Percentiles rank a stretch among this genome's conserved stretches.
Evolutionary conservation across 768 basidiomycete genomes (phyloP).

Genomic region (Cystofilobasidium capitatum): DNA sequence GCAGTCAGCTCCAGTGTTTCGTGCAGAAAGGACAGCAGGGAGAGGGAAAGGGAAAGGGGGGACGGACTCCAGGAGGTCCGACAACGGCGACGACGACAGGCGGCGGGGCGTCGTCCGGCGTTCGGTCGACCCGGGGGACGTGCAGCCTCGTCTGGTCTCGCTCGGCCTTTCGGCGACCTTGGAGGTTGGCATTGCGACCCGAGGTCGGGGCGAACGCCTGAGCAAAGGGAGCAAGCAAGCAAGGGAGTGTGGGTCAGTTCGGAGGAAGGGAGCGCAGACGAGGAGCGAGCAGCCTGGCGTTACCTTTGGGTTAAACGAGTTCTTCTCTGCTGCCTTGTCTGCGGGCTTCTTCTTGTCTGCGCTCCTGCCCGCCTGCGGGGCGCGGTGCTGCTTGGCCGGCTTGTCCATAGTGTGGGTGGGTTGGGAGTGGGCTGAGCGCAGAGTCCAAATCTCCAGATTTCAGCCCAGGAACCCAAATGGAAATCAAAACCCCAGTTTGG

Average conservation of each 20-base stretch:
- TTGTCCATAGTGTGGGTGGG: conserved; percentile 48
- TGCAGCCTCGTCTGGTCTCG: conserved; percentile 89
- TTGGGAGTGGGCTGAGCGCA: too few relatives aligned
- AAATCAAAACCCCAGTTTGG: too few relatives aligned
- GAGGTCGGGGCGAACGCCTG: conserved; percentile 88
- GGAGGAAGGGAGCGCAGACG: conserved; percentile 16
- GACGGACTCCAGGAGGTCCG: conserved; percentile 73
- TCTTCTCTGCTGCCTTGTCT: conserved; percentile 52
- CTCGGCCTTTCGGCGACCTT: conserved; percentile 83
- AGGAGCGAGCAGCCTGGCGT: conserved; percentile 23
- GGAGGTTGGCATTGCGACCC: conserved; percentile 74
- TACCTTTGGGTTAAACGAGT: conserved; percentile 86
- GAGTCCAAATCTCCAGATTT: too few relatives aligned
- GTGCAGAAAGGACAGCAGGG: not conserved
- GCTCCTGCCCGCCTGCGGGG: conserved; percentile 60
- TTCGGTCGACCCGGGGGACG: conserved; percentile 89
- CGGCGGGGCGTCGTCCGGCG: conserved; percentile 69
- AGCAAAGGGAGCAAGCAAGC: not conserved
- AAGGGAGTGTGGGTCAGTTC: not conserved
- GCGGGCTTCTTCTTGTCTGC: conserved; percentile 59
- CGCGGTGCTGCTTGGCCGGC: conserved; percentile 72
- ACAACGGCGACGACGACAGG: conserved; percentile 91
- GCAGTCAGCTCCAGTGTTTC: not conserved
- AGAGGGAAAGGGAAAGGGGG: not conserved
- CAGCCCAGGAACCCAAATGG: too few relatives aligned